These are phyloP conservation scores for Aegilops longissima DNA, from an alignment of 176 grass and related monocot species.

Conservation along the genomic window DNA sequence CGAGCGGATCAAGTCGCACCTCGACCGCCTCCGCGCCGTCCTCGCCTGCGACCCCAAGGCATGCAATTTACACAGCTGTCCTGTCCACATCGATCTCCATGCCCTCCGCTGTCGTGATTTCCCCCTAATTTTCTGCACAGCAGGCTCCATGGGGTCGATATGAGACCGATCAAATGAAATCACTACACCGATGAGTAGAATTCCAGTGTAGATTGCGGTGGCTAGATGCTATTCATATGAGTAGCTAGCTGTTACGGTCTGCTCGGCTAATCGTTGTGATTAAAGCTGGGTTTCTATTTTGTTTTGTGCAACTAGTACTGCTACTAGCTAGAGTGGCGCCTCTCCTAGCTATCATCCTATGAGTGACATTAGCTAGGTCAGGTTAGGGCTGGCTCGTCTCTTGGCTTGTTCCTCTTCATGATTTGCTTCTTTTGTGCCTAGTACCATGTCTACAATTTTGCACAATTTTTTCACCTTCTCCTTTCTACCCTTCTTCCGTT, in stretches of 20 bases:
- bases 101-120: too few species aligned
- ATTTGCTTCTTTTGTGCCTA: constrained; percentile 29
- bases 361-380: constrained; percentile 28
- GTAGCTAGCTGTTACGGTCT: background rate
- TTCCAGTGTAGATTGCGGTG: background rate
- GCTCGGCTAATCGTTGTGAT: constrained; percentile 22
- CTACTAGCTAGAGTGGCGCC: background rate
- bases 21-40: constrained; percentile 81
- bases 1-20: constrained; percentile 97
- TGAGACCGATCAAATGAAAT: too few species aligned
- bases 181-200: too few species aligned
- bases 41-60: constrained; percentile 98
- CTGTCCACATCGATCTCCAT: too few species aligned
- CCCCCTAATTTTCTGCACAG: too few species aligned
- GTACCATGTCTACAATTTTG: background rate
- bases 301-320: too few species aligned
- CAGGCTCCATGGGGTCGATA: too few species aligned
- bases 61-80: background rate
- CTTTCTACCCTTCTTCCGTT: background rate
- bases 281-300: constrained; percentile 26
- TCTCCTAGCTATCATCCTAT: constrained; percentile 28
- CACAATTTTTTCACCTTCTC: background rate
- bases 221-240: background rate
- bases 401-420: constrained; percentile 17
- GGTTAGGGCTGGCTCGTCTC: constrained; percentile 13